A percentile compares a stretch with the other conserved stretches of the same genome.
Evolutionary conservation across 2,329 filamentous ascomycete species (phyloP).

Genomic region (Epichloe bromicola): DNA sequence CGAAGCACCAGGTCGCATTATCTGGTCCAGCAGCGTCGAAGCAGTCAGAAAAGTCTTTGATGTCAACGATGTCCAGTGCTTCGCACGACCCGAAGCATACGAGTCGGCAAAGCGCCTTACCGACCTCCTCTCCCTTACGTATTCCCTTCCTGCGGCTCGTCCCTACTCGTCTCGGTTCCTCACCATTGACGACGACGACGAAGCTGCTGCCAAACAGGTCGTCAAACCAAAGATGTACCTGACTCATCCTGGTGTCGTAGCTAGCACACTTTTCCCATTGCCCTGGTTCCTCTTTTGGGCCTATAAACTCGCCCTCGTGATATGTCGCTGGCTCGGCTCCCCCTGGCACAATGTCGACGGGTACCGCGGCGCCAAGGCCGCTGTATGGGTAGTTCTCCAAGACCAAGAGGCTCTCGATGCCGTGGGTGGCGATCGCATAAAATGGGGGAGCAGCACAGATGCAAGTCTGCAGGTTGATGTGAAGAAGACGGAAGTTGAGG

Average conservation of each 20-base stretch:
- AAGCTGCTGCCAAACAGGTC: conserved; percentile 2
- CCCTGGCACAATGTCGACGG: conserved; percentile 74
- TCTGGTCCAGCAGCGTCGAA: conserved; percentile 83
- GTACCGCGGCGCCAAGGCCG: conserved; percentile 63
- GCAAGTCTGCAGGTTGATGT: conserved; percentile 44
- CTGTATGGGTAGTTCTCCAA: conserved; percentile 67
- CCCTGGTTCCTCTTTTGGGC: conserved; percentile 53
- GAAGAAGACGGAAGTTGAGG: conserved; percentile 70
- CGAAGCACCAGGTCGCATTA: conserved; percentile 48
- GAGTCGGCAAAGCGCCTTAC: conserved; percentile 80
- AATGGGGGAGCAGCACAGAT: conserved; percentile 74
- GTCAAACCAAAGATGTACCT: conserved; percentile 55
- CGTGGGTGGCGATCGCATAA: conserved; percentile 41
- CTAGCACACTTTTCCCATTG: conserved; percentile 68
- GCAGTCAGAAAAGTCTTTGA: conserved; percentile 42
- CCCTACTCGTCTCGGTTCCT: conserved; percentile 47
- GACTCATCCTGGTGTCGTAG: conserved; percentile 76
- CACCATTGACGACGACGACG: conserved; percentile 15
- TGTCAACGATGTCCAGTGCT: conserved; percentile 62
- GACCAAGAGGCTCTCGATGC: conserved; percentile 48
- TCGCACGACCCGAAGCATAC: conserved; percentile 54
- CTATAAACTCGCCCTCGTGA: conserved; percentile 54
- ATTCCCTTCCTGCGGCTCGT: conserved; percentile 48
- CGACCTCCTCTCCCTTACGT: conserved; percentile 68
- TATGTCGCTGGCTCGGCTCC: conserved; percentile 68